phyloP scores from a whole-genome alignment of 257 asterid species.

The Osmanthus fragrans region DNA sequence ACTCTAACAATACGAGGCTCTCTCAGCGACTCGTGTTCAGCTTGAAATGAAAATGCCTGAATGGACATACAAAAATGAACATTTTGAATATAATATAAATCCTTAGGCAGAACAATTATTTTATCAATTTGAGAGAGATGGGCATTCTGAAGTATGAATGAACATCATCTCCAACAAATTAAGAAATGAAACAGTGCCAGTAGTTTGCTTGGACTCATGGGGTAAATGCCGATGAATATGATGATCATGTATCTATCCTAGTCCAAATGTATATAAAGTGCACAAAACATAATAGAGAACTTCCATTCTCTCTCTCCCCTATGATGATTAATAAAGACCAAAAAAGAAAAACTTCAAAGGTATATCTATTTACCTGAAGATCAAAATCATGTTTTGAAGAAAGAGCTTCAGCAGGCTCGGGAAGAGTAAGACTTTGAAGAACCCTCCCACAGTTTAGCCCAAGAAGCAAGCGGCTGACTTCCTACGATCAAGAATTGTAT shows the following conservation, averaged over 20 bases:
- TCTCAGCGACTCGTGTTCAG: slow-evolving; percentile 76
- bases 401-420: slow-evolving; percentile 57
- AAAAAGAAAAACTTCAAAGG: background rate
- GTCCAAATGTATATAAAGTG: background rate
- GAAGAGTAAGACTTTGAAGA: slow-evolving; percentile 48
- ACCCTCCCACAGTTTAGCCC: slow-evolving; percentile 83
- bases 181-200: background rate
- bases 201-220: background rate
- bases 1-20: slow-evolving; percentile 82
- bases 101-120: background rate
- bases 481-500: slow-evolving; percentile 38
- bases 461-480: slow-evolving; percentile 71
- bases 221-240: background rate
- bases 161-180: slow-evolving; percentile 19
- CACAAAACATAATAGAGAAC: background rate
- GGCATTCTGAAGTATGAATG: background rate
- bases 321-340: background rate
- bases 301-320: background rate
- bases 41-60: slow-evolving; percentile 74
- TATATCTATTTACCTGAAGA: slow-evolving; percentile 58
- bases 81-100: slow-evolving; percentile 5
- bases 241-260: background rate
- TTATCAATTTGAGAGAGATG: background rate
- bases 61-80: background rate
- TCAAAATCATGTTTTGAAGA: slow-evolving; percentile 72